Evolutionary conservation across 2,329 filamentous ascomycete genomes (phyloP).

Genomic region (Coleophoma eucalyptorum): DNA sequence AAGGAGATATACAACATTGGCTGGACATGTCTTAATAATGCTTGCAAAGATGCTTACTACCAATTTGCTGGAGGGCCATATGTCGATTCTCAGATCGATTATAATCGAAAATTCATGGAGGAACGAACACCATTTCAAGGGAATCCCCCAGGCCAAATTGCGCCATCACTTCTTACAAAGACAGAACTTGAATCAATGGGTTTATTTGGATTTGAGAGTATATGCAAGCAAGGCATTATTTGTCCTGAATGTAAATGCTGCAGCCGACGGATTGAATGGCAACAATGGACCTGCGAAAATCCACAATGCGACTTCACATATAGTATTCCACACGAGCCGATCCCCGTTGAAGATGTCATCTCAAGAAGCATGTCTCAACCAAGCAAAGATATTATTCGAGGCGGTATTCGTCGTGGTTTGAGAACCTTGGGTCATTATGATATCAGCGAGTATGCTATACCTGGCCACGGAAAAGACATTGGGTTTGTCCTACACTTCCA

Average conservation of each 20-base stretch:
- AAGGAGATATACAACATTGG: conserved; percentile 38
- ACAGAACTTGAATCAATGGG: conserved; percentile 25
- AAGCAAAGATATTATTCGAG: not conserved
- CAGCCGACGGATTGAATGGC: conserved; percentile 56
- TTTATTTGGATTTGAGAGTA: conserved; percentile 40
- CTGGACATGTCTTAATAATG: conserved; percentile 54
- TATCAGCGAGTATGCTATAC: conserved; percentile 39
- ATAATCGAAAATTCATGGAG: conserved; percentile 53
- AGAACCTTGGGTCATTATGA: conserved; percentile 22
- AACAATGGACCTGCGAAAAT: conserved; percentile 56
- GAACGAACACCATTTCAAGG: conserved; percentile 41
- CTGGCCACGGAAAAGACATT: conserved; percentile 37
- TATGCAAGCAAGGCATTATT: conserved; percentile 59
- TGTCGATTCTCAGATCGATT: conserved; percentile 35
- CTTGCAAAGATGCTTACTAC: conserved; percentile 48
- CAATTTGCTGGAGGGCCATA: conserved; percentile 24
- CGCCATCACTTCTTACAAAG: conserved; percentile 33
- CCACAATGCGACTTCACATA: conserved; percentile 43
- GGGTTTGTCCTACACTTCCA: conserved; percentile 53
- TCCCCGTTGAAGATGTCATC: conserved; percentile 11
- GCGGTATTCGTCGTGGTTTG: not conserved
- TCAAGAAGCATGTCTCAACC: not conserved
- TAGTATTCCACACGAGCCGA: not conserved
- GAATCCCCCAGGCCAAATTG: conserved; percentile 32
- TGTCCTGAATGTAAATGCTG: conserved; percentile 63